These are phyloP conservation scores for Jaapia argillacea DNA, from an alignment of 768 basidiomycete genomes.

Conservation along the genomic window DNA sequence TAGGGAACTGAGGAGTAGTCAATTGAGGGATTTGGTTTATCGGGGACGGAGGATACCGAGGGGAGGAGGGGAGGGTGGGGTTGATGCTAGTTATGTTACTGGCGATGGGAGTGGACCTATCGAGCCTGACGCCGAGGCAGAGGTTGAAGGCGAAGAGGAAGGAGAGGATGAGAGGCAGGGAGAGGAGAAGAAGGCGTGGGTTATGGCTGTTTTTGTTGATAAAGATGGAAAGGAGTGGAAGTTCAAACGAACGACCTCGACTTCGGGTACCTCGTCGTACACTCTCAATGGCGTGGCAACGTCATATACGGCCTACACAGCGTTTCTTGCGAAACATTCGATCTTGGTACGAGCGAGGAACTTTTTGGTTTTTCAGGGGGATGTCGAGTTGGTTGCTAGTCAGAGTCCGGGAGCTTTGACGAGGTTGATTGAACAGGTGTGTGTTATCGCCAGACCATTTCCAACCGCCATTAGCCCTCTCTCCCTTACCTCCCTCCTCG, in stretches of 20 bases:
- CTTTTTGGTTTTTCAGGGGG: conserved; percentile 98
- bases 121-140: too few species aligned
- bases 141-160: conserved; percentile 42
- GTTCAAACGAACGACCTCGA: conserved; percentile 88
- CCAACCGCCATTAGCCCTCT: too few species aligned
- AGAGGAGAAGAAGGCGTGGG: conserved; percentile 91
- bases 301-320: conserved; percentile 83
- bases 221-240: conserved; percentile 70
- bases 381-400: conserved; percentile 95
- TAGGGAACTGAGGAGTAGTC: conserved; percentile 84
- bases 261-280: conserved; percentile 84
- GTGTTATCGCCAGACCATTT: too few species aligned
- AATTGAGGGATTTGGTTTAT: conserved; percentile 93
- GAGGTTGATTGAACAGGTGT: conserved; percentile 85
- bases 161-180: conserved; percentile 55
- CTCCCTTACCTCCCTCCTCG: too few species aligned
- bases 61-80: conserved; percentile 30
- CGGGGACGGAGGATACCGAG: conserved; percentile 71
- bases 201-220: conserved; percentile 85
- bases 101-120: too few species aligned
- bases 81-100: conserved; percentile 21
- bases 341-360: conserved; percentile 99
- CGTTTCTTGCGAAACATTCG: conserved; percentile 79
- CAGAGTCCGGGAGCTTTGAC: conserved; percentile 89
- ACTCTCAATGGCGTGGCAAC: conserved; percentile 73